Percentiles rank a stretch among this genome's conserved stretches.
Conservation (phyloP, 2,329 filamentous ascomycete species). For the Aureobasidium sp. region DNA sequence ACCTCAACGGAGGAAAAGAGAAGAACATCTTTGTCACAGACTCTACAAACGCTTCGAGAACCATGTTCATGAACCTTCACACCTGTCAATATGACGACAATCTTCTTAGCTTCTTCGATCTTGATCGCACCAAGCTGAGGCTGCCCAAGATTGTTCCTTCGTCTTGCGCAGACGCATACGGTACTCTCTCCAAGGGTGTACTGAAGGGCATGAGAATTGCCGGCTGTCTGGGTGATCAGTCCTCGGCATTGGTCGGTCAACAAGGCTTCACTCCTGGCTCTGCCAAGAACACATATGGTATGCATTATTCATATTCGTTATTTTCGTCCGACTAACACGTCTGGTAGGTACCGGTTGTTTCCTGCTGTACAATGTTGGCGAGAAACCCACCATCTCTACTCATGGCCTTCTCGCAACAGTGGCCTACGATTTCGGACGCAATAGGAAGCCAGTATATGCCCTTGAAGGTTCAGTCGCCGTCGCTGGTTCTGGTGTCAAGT, state of each 20-base stretch:
- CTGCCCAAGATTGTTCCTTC: conserved; percentile 76
- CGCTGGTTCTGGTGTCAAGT: conserved; percentile 73
- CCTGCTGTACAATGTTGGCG: conserved; percentile 76
- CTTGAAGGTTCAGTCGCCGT: conserved; percentile 80
- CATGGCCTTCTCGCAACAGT: conserved; percentile 77
- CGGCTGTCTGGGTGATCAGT: conserved; percentile 74
- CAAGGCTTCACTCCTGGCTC: conserved; percentile 71
- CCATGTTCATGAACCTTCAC: conserved; percentile 86
- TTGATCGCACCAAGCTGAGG: conserved; percentile 61
- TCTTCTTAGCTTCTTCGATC: conserved; percentile 69
- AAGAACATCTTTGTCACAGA: conserved; percentile 71
- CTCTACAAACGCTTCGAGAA: conserved; percentile 79
- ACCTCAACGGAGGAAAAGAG: conserved; percentile 64
- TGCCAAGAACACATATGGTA: conserved; percentile 79
- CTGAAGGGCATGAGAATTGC: conserved; percentile 64
- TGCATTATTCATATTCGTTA: neutral
- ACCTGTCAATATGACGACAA: conserved; percentile 73
- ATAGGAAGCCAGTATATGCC: conserved; percentile 64
- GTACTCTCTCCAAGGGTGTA: conserved; percentile 53
- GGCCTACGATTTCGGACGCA: conserved; percentile 65
- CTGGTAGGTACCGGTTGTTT: conserved; percentile 63
- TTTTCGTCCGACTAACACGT: neutral
- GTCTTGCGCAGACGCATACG: conserved; percentile 65
- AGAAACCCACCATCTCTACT: conserved; percentile 71
- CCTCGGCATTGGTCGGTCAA: conserved; percentile 73